Evolutionary conservation across 2,329 filamentous ascomycete genomes (phyloP), one percentile per base, ranked within the genome.

Genomic region (Blastomyces percursus): DNA sequence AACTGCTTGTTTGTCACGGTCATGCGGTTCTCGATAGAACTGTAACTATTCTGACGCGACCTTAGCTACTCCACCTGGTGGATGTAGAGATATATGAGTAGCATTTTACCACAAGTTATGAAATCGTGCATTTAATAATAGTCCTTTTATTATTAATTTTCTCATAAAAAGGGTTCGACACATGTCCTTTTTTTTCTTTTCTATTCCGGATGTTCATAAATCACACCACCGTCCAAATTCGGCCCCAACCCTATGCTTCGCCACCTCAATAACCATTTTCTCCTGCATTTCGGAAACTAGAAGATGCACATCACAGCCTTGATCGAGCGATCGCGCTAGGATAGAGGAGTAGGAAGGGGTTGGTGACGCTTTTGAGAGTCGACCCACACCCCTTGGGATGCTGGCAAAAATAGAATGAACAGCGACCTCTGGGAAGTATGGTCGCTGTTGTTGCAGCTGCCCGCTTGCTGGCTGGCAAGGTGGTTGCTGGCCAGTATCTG

Each of bases 301-400:
- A 0, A 78, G 60, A 68, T 78, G 75, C 1, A 67, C 69, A 68
- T 78, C 76, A 50, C 75, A 71, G 0, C 74, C 74, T 60, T 75
- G 73, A 60, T 77, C 75, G 19, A 77, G 44, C 1, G 72, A 72
- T 55, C 69, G 71, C 66, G 73, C 71, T 24, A 76, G 64, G 8
- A 75, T 64, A 44, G 68, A 75, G 7, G 70, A 68, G 35, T 73
- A 64, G 61, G 52, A 12, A 11, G n/a, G 46, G 24, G 46, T 24
- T 48, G 59, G 30, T 19, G 72, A 40, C 7, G 66, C 16, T 40
- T 62, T 56, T 30, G 61, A 59, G 51, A 40, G 56, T 65, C 65
- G 30, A 74, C 50, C 51, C 9, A 9, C 7, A 7, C n/a, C 30
- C 11, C 48, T 32, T 30, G 30, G 12, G n/a, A 46, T 7, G 7